Base-by-base conservation (phyloP, 768 basidiomycete species). In the Russula brevipes region DNA sequence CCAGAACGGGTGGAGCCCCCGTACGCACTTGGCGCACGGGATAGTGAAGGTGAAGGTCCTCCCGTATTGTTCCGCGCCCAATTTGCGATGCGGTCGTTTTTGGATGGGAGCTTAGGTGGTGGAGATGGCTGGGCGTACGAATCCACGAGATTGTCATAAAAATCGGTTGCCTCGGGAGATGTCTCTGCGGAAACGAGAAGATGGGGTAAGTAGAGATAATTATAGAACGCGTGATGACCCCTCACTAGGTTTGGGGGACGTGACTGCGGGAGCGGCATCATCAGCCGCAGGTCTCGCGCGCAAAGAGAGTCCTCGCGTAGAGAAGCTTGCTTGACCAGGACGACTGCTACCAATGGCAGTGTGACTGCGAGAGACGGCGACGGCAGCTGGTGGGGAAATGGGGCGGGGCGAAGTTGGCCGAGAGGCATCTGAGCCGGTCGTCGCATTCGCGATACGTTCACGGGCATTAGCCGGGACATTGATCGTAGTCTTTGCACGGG, bases 81-180 rank as follows among this genome's bases (percentile, higher is more conserved):
- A 11, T 79, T 79, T 19, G 81, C 80, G 11, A 85, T 82, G 54
- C 82, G 79, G 58, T 82, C 80, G 10, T 73, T 72, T 3, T 64
- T 59, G 3, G 51, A 63, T 41, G 64, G 75, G 16, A 79, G 78
- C n/a, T 76, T 73, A 17, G 73, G 72, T 30, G 78, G 80, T 4
- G 73, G 75, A 71, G 88, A 90, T 0, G 77, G 76, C 59, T 86
- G 82, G 30, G 91, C 76, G 68, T 89, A 91, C 0, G 78, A 76
- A 61, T 86, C 83, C 31, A 91, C 78, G 68, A 90, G 90, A 33
- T 85, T 78, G 66, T 91, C 87, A 69, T 89, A 91, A 71, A 91
- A 84, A 56, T 91, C 87, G 0, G 86, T 86, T 36, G 17, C 4
- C 16, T 33, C 47, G 5, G 55, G 46, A 33, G 53, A 36, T 42